Conservation (phyloP, 139 green algal species). For the Tetradesmus lagerheimii region DNA sequence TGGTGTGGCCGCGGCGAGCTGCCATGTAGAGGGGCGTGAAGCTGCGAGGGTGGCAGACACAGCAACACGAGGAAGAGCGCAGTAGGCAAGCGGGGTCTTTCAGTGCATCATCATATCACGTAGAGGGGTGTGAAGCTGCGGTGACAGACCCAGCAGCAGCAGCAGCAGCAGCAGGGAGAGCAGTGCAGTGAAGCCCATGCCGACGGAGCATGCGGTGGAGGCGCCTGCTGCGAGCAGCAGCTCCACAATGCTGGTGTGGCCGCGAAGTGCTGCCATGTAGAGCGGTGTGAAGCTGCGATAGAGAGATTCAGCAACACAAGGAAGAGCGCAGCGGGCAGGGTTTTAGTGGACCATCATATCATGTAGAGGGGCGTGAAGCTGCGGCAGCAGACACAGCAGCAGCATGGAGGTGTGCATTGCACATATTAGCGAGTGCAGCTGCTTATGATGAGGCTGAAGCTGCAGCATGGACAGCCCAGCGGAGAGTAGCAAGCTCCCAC, state of each 20-base stretch:
- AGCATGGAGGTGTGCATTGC: too few species aligned
- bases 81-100: too few species aligned
- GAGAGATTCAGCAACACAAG: neutral
- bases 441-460: too few species aligned
- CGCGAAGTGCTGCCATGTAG: conserved; percentile 10
- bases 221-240: conserved; percentile 25
- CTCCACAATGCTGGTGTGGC: conserved; percentile 1
- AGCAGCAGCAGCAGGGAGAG: neutral
- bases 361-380: too few species aligned
- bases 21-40: conserved; percentile 36
- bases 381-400: too few species aligned
- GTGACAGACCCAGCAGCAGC: too few species aligned
- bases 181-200: conserved; percentile 25
- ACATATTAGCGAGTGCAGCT: too few species aligned
- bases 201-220: neutral
- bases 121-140: too few species aligned
- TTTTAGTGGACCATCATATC: too few species aligned
- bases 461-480: too few species aligned
- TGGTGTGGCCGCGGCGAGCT: neutral
- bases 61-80: neutral
- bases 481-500: too few species aligned
- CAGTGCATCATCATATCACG: too few species aligned
- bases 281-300: neutral
- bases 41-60: neutral
- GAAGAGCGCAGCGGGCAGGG: neutral